Evolutionary conservation across 106 monocot species (phyloP), one percentile per base, ranked within the genome.

Genomic region (Allium fistulosum): DNA sequence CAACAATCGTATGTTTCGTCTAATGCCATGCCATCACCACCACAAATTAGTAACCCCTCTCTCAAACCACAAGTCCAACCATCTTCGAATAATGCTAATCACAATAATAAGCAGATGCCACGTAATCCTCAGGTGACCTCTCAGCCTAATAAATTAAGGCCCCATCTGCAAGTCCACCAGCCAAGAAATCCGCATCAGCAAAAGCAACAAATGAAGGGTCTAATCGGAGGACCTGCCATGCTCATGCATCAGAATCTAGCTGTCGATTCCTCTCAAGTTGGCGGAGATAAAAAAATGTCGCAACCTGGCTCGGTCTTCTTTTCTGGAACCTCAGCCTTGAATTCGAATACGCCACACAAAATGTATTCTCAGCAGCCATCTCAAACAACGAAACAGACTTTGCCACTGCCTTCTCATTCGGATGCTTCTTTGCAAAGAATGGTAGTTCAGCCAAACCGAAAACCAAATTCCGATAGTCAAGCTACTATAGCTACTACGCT

Each of bases 101-200:
- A 84, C 50, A 86, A 81, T 66, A 85, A 81, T 73, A 79, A 83
- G 57, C 71, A 68, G 15, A 68, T 80, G 58, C 16, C 81, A 59
- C 79, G 72, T 16, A 79, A 78, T 59, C 53, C 70, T n/a, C 81
- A 68, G 58, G 10, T 76, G 59, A 58, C 57, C 64, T 18, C 65
- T 75, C 86, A 80, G 69, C 51, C 74, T 37, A 71, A 71, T 55
- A 97, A 97, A 71, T 92, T 84, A 62, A 82, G 87, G 76, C 91
- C 84, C 57, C 68, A 71, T 14, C 91, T 71, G 62, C 86, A 83
- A 59, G 71, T 58, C 56, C 89, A 86, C 50, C 81, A 78, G 46
- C 61, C 62, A 51, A 67, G 63, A 27, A 59, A 62, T 17, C 72
- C 65, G 1, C 81, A 69, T 26, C 87, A 80, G 3, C 84, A 82